Percentiles rank a stretch among this genome's conserved stretches.
phyloP scores from a whole-genome alignment of 2,329 filamentous ascomycete species.

The Colletotrichum sp. region DNA sequence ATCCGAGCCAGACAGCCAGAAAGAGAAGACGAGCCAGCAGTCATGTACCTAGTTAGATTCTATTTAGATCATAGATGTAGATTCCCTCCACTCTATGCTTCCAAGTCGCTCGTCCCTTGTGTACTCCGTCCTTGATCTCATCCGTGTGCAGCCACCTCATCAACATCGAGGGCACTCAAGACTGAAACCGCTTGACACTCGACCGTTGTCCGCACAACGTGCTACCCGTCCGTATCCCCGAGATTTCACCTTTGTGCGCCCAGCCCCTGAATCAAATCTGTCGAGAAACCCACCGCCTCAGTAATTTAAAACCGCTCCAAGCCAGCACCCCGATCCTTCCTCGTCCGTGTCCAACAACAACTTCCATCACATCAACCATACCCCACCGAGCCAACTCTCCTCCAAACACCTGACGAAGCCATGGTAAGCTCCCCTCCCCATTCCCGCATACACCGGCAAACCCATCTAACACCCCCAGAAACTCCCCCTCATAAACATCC shows the following conservation, averaged over 20 bases:
- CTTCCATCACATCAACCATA: not conserved
- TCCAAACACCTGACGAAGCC: not conserved
- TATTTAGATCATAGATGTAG: not conserved
- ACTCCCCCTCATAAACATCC: not conserved
- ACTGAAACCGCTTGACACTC: not conserved
- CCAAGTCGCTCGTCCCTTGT: not conserved
- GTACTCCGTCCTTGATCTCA: accelerated
- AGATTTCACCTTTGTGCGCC: not conserved
- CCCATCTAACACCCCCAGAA: not conserved
- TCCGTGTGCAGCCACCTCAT: not conserved
- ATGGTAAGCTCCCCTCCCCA: not conserved
- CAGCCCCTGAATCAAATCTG: not conserved
- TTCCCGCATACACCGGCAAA: too few species aligned
- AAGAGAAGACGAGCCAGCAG: not conserved
- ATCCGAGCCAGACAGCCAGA: not conserved
- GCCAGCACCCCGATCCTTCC: not conserved
- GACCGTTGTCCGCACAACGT: not conserved
- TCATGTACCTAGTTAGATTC: not conserved
- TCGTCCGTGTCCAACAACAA: too few species aligned
- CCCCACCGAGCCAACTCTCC: not conserved
- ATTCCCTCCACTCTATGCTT: not conserved
- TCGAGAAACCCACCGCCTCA: not conserved
- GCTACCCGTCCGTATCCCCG: not conserved
- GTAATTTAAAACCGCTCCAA: not conserved
- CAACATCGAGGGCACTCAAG: not conserved